These are phyloP conservation scores for Coemansia sp. DNA, from an alignment of 192 early-diverging fungal genomes.

Conservation along the genomic window DNA sequence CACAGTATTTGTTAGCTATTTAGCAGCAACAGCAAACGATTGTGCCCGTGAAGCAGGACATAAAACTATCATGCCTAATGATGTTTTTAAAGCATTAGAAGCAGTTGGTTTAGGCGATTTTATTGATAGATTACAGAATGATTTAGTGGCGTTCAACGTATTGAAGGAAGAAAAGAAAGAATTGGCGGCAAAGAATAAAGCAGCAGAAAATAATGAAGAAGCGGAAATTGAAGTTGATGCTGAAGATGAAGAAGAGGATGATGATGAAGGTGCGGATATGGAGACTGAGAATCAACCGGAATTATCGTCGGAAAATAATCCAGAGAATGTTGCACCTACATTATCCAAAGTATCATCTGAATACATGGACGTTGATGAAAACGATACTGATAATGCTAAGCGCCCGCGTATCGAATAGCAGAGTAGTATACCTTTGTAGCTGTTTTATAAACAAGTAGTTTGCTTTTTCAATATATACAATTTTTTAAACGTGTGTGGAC, in stretches of 20 bases:
- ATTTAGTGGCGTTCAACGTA: conserved; percentile 16
- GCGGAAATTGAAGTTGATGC: neutral
- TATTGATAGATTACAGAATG: conserved; percentile 22
- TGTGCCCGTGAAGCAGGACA: conserved; percentile 39
- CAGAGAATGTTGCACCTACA: neutral
- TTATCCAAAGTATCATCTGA: neutral
- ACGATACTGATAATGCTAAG: neutral
- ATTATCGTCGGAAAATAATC: conserved; percentile 6
- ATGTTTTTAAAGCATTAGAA: conserved; percentile 38
- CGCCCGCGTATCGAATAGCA: conserved; percentile 11
- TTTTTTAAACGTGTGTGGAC: too few relatives aligned
- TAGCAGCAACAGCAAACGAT: conserved; percentile 45
- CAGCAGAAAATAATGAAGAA: neutral
- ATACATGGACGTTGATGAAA: conserved; percentile 8
- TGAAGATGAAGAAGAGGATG: conserved; percentile 3
- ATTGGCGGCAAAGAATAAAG: conserved; percentile 14
- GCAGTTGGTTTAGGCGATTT: conserved; percentile 40
- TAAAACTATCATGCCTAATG: conserved; percentile 38
- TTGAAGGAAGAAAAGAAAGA: conserved; percentile 40
- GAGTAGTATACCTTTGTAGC: neutral
- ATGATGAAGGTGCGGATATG: neutral
- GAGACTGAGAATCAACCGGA: conserved; percentile 3
- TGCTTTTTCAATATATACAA: neutral
- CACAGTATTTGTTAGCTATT: conserved; percentile 44
- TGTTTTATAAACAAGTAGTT: neutral